These are phyloP conservation scores for Nematocida sp. DNA, from an alignment of 371 early-diverging fungal species.

Conservation along the genomic window DNA sequence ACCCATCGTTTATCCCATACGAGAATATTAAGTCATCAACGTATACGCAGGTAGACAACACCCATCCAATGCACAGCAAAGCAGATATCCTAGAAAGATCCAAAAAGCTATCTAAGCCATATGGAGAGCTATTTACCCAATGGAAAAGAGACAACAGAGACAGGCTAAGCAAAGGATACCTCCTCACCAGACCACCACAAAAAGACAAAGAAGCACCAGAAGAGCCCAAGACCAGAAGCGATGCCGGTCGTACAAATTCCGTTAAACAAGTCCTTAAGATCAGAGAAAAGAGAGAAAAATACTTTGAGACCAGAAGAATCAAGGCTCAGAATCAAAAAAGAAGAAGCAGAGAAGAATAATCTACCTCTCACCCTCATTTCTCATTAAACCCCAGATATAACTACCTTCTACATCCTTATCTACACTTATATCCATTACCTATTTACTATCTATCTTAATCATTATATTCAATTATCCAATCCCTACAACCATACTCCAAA, in stretches of 20 bases:
- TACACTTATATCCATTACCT: too few relatives aligned
- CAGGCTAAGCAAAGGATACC: conserved; percentile 42
- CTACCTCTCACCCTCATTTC: too few relatives aligned
- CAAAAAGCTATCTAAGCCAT: background rate
- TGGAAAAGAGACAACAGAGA: conserved; percentile 50
- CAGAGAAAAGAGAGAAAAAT: conserved; percentile 24
- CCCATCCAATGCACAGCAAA: background rate
- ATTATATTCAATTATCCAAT: too few relatives aligned
- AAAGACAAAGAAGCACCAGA: conserved; percentile 18
- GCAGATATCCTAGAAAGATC: conserved; percentile 6
- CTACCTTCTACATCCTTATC: too few relatives aligned
- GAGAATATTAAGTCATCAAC: conserved; percentile 43
- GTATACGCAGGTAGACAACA: background rate
- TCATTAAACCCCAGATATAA: too few relatives aligned
- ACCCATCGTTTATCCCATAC: conserved; percentile 44
- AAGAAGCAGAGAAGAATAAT: background rate
- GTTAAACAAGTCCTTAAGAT: conserved; percentile 18
- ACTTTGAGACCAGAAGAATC: background rate
- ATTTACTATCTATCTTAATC: too few relatives aligned
- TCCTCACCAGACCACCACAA: conserved; percentile 41
- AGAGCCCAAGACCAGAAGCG: conserved; percentile 14
- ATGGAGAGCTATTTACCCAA: conserved; percentile 23
- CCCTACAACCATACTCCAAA: too few relatives aligned
- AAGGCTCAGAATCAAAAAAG: conserved; percentile 9
- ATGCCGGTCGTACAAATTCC: conserved; percentile 18